Evolutionary conservation across 1,284 basidiomycete species (phyloP).

Genomic region (Termitomyces sp.): DNA sequence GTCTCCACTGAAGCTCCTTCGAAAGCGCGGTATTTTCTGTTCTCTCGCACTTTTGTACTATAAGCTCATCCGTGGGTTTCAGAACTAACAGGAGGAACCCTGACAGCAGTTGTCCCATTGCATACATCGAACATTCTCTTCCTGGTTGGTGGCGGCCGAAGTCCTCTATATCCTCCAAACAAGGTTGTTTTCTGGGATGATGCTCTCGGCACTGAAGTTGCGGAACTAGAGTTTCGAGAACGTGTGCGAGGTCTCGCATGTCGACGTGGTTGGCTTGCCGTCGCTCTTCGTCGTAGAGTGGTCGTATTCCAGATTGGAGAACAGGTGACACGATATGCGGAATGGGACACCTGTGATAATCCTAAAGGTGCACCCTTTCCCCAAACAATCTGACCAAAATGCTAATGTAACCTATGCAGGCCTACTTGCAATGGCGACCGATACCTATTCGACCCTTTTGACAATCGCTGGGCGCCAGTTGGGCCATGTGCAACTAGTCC

Average conservation of each 20-base stretch:
- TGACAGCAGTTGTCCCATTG: slow-evolving; percentile 73
- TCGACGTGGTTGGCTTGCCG: slow-evolving; percentile 77
- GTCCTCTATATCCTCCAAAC: slow-evolving; percentile 91
- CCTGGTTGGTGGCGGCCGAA: slow-evolving; percentile 84
- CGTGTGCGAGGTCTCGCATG: slow-evolving; percentile 77
- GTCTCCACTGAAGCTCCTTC: slow-evolving; percentile 73
- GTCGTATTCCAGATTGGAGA: slow-evolving; percentile 74
- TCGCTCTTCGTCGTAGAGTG: slow-evolving; percentile 76
- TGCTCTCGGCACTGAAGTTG: slow-evolving; percentile 66
- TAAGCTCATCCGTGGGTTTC: slow-evolving; percentile 15
- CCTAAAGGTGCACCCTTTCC: slow-evolving; percentile 54
- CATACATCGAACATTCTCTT: slow-evolving; percentile 85
- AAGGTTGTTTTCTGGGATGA: slow-evolving; percentile 93
- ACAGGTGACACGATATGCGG: slow-evolving; percentile 57
- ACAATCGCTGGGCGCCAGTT: slow-evolving; percentile 85
- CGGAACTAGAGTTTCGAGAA: slow-evolving; percentile 90
- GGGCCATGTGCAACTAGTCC: slow-evolving; percentile 88
- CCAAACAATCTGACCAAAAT: neutral
- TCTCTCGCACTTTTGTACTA: slow-evolving; percentile 4
- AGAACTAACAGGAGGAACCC: slow-evolving; percentile 79
- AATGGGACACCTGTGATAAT: slow-evolving; percentile 91
- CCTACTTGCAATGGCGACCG: slow-evolving; percentile 77
- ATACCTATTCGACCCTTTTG: slow-evolving; percentile 72
- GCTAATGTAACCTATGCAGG: slow-evolving; percentile 44
- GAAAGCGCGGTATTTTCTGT: slow-evolving; percentile 66